Conservation (phyloP, 2,329 filamentous ascomycete species). For the Fusarium tupiense region DNA sequence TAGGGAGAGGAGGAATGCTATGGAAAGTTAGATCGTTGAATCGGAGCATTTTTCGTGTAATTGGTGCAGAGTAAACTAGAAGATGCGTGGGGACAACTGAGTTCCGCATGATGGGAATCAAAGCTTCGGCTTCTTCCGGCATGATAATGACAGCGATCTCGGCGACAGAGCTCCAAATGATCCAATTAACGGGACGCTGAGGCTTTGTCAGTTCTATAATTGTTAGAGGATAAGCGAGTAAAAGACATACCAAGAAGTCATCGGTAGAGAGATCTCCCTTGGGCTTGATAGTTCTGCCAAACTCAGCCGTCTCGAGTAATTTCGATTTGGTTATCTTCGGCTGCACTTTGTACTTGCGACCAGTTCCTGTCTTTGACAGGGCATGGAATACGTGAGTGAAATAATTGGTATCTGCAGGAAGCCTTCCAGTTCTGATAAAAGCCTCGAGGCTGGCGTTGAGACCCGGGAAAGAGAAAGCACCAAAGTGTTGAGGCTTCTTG, state of each 20-base stretch:
- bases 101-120: constrained; percentile 58
- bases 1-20: constrained; percentile 59
- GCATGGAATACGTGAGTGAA: constrained; percentile 52
- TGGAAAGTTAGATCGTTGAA: constrained; percentile 67
- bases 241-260: constrained; percentile 35
- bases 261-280: constrained; percentile 33
- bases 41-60: constrained; percentile 59
- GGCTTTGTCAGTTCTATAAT: constrained; percentile 8
- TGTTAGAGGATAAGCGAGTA: neutral
- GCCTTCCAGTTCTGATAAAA: constrained; percentile 59
- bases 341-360: constrained; percentile 48
- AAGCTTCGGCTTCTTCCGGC: constrained; percentile 68
- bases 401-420: constrained; percentile 48
- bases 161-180: constrained; percentile 62
- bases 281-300: constrained; percentile 37
- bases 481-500: constrained; percentile 57
- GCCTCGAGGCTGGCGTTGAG: constrained; percentile 59
- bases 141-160: constrained; percentile 65
- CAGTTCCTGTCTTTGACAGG: constrained; percentile 45
- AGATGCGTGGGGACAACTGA: constrained; percentile 45
- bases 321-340: constrained; percentile 29
- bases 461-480: constrained; percentile 54
- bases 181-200: constrained; percentile 65
- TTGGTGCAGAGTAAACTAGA: constrained; percentile 66
- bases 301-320: constrained; percentile 47